Evolutionary conservation across 2,329 filamentous ascomycete genomes (phyloP).

Genomic region (Exophiala xenobiotica): DNA sequence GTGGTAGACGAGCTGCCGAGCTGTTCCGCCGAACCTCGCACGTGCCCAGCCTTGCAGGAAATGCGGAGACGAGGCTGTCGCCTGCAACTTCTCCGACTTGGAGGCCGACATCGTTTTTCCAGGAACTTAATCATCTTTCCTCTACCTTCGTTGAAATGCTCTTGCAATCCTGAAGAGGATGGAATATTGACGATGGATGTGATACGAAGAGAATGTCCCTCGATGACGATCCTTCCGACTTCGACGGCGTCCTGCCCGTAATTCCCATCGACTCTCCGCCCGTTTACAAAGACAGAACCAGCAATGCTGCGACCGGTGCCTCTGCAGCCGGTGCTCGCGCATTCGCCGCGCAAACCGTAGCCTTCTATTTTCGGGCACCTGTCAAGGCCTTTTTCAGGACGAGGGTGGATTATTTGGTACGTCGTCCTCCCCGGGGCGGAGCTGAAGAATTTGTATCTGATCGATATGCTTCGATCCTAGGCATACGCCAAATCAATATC

Average conservation of each 20-base stretch:
- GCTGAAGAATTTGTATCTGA: conserved; percentile 12
- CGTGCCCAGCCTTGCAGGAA: neutral
- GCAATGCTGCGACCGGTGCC: conserved; percentile 68
- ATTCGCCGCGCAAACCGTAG: conserved; percentile 75
- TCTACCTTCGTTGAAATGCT: no score
- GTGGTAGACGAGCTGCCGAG: neutral
- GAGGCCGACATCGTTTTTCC: no score
- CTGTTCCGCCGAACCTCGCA: no score
- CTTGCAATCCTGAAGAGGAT: neutral
- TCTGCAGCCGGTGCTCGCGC: conserved; percentile 83
- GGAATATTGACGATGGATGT: conserved; percentile 16
- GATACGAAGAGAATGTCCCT: conserved; percentile 25
- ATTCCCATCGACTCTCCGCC: conserved; percentile 26
- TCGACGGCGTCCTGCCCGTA: conserved; percentile 27
- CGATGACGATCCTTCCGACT: conserved; percentile 29
- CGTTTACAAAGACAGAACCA: conserved; percentile 49
- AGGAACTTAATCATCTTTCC: no score
- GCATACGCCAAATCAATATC: conserved; percentile 64
- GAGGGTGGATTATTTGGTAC: conserved; percentile 71
- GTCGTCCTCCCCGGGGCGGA: neutral
- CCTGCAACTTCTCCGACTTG: no score
- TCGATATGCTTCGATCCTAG: conserved; percentile 34
- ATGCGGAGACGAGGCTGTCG: neutral
- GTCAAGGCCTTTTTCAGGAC: conserved; percentile 92
- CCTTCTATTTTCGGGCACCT: conserved; percentile 88